Conservation (phyloP, 31 red algal genomes). For the Bonnemaisonia californica region DNA sequence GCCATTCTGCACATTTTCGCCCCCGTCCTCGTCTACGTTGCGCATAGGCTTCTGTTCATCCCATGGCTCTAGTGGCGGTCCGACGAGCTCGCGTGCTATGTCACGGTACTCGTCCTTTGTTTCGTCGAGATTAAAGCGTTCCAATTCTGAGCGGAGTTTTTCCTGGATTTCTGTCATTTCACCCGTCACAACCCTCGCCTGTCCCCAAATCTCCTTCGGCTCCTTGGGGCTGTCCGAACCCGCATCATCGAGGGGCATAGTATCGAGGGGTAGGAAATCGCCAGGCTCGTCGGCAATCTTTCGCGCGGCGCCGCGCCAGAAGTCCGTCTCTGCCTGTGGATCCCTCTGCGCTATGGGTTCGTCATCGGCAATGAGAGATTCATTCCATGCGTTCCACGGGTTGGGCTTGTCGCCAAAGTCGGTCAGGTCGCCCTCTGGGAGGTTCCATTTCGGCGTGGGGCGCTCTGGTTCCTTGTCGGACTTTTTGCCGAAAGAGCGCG, state of each 20-base stretch:
- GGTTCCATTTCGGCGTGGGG: constrained; percentile 52
- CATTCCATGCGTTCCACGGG: constrained; percentile 61
- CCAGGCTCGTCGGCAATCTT: constrained; percentile 14
- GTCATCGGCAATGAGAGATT: background rate
- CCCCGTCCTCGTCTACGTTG: background rate
- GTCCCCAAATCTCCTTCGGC: constrained; percentile 46
- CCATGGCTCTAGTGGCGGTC: constrained; percentile 34
- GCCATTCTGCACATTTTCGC: background rate
- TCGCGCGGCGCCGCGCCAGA: constrained; percentile 66
- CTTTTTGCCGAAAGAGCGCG: constrained; percentile 34
- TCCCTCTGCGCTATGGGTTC: constrained; percentile 25
- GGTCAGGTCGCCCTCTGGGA: constrained; percentile 46
- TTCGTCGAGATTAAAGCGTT: constrained; percentile 49
- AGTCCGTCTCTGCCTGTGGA: constrained; percentile 66
- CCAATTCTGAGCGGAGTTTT: constrained; percentile 41
- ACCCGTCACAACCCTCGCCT: constrained; percentile 61
- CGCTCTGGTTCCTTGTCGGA: constrained; percentile 14
- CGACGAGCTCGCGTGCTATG: constrained; percentile 68
- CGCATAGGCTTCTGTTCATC: constrained; percentile 24
- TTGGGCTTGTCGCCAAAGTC: background rate
- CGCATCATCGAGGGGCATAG: background rate
- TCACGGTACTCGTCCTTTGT: constrained; percentile 61
- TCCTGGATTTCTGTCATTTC: constrained; percentile 62
- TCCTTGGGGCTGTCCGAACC: background rate
- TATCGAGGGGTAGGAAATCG: background rate